Evolutionary conservation across 192 early-diverging fungal genomes (phyloP), one percentile per base, ranked within the genome.

Genomic region (Coemansia sp.): DNA sequence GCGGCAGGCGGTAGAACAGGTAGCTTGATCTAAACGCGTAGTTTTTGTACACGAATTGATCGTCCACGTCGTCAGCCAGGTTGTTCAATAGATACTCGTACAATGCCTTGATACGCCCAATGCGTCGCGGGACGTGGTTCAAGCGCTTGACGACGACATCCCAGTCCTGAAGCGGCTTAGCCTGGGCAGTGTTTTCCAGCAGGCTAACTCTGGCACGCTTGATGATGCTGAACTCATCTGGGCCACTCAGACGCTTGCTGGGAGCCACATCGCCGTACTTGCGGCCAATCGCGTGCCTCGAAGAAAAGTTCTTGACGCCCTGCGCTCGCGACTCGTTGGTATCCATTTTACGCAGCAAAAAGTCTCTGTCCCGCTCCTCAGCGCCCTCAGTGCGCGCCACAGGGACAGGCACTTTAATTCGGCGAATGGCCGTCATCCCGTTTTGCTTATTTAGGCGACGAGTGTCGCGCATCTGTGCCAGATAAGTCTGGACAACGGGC

Each of bases 371-470:
- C 28, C 73, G 73, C 31, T 62, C 55, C 60, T 62, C 68, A 12
- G 73, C 67, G 21, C 73, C 73, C 10, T 70, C 59, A 0, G 69
- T 62, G 13, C 77, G 61, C 35, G 23, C 45, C n/a, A 80, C 39
- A 1, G 9, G 45, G 11, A 66, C 41, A 11, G 14, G 11, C 0
- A 64, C 56, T 0, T 39, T 18, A 21, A 75, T 53, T 1, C 21
- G 23, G 23, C 58, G 68, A 8, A 56, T 61, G 13, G 21, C 9
- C 0, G 38, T 53, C 16, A 63, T 50, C 12, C 14, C 20, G 3
- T 13, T 31, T 18, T 43, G 50, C 10, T 38, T 39, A 16, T 59
- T 28, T 41, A 61, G 34, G 10, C 36, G 31, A 14, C 63, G 64
- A 20, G 41, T 20, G 56, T 81, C 78, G 20, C 60, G 21, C 37